phyloP scores from a whole-genome alignment of 768 basidiomycete species.

The Amanita fuliginea region DNA sequence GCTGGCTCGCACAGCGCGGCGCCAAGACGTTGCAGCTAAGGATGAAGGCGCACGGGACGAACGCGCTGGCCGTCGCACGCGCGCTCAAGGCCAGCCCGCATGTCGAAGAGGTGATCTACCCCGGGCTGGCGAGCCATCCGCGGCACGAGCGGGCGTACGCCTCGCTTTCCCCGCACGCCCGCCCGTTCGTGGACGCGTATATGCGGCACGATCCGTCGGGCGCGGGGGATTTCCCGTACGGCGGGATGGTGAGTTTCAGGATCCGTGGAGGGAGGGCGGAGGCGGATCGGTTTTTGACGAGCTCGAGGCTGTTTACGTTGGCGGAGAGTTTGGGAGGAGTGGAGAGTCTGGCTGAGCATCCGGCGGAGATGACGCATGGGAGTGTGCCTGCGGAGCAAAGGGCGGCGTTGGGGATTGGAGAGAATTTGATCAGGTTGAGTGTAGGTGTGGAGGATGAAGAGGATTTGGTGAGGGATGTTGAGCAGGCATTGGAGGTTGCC shows the following conservation, averaged over 20 bases:
- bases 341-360: conserved; percentile 83
- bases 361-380: conserved; percentile 83
- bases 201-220: too few species aligned
- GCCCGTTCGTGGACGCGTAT: conserved; percentile 38
- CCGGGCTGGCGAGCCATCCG: conserved; percentile 62
- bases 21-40: conserved; percentile 86
- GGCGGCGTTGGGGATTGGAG: conserved; percentile 62
- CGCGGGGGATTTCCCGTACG: conserved; percentile 67
- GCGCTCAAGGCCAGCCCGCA: conserved; percentile 41
- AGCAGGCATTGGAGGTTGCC: conserved; percentile 46
- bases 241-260: conserved; percentile 83
- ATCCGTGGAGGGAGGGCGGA: conserved; percentile 44
- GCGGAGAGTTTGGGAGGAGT: conserved; percentile 91
- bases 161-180: conserved; percentile 60
- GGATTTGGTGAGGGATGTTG: conserved; percentile 67
- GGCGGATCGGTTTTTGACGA: conserved; percentile 59
- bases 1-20: conserved; percentile 83
- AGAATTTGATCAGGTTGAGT: conserved; percentile 66
- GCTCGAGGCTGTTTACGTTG: conserved; percentile 59
- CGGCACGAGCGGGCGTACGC: conserved; percentile 53
- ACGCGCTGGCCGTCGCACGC: conserved; percentile 67
- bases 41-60: conserved; percentile 78
- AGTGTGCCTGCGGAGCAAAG: conserved; percentile 53
- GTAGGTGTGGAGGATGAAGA: conserved; percentile 85
- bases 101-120: conserved; percentile 82